Evolutionary conservation across 345 rosid genomes (phyloP), one percentile per base, ranked within the genome.

Genomic region (Ceriops zippeliana): DNA sequence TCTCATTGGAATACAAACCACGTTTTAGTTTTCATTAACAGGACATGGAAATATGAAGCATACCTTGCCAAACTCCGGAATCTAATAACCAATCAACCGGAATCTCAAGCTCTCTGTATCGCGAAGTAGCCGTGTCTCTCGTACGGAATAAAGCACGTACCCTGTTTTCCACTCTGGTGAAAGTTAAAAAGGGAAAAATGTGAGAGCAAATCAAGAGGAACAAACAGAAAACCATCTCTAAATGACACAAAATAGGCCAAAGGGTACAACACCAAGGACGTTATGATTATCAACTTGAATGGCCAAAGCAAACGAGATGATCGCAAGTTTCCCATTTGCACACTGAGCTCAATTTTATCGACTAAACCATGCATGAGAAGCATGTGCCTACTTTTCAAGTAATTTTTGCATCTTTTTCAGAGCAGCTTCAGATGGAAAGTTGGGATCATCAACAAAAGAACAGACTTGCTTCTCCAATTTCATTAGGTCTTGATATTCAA

Each of bases 21-120:
- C 42, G 7, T 35, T 35, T 4, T 47, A 27, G 31, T 38, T 13
- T 28, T 28, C 30, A 28, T 28, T 1, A 28, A 28, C 30, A 28
- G 30, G 3, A 28, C 30, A 28, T 28, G 30, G 30, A 13, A 24
- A 22, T 58, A n/a, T 34, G 54, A 47, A 70, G 11, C 75, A 76
- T 80, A 95, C 97, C 97, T 95, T 91, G 80, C 99, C 97, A 24
- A 38, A 95, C 88, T 37, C 99, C 97, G 22, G 92, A 66, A 79
- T 95, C 97, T 35, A 76, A 74, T 65, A 91, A 75, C 97, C 99
- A 95, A 76, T 90, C 76, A 76, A 84, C 83, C 35, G 99, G 99
- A 65, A 95, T 87, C 27, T 96, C 92, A 13, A 91, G 91, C 46
- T 95, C 99, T 79, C 67, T 90, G 70, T 91, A 95, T 19, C 93